These are phyloP conservation scores for Gamsiella multidivaricata DNA, from an alignment of 192 early-diverging fungal species.

Conservation along the genomic window DNA sequence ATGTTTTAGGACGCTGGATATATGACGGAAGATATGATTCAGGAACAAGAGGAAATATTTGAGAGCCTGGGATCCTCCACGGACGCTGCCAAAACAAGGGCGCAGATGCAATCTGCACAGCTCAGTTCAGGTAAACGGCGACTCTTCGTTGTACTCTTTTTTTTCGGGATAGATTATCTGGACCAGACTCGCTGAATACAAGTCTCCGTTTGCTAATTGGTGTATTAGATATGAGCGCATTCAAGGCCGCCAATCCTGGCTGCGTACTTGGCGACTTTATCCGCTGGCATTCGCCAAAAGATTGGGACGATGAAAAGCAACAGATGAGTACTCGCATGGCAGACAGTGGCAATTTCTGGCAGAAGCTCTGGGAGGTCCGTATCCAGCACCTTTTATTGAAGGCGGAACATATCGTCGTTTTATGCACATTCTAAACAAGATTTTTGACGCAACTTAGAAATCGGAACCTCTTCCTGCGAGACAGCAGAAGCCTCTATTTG, in stretches of 20 bases:
- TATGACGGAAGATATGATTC: slow-evolving; percentile 91
- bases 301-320: slow-evolving; percentile 67
- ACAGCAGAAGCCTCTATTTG: slow-evolving; percentile 84
- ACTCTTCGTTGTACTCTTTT: not conserved
- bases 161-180: too few species aligned
- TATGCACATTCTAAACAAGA: not conserved
- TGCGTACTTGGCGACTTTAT: slow-evolving; percentile 87
- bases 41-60: slow-evolving; percentile 80
- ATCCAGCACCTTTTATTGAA: not conserved
- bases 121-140: slow-evolving; percentile 67
- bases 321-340: slow-evolving; percentile 82
- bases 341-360: slow-evolving; percentile 86
- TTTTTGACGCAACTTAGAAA: slow-evolving; percentile 31
- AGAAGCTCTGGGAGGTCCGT: slow-evolving; percentile 81
- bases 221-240: slow-evolving; percentile 86
- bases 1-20: slow-evolving; percentile 69
- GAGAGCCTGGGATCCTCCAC: slow-evolving; percentile 77
- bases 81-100: slow-evolving; percentile 76
- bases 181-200: too few species aligned
- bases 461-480: slow-evolving; percentile 69
- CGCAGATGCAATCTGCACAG: slow-evolving; percentile 79
- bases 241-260: slow-evolving; percentile 93
- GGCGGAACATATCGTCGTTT: too few species aligned
- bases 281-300: slow-evolving; percentile 93
- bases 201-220: too few species aligned